A percentile compares a stretch with the other conserved stretches of the same genome.
phyloP scores from a whole-genome alignment of 2,329 filamentous ascomycete species.

The Emericellopsis cladophorae region DNA sequence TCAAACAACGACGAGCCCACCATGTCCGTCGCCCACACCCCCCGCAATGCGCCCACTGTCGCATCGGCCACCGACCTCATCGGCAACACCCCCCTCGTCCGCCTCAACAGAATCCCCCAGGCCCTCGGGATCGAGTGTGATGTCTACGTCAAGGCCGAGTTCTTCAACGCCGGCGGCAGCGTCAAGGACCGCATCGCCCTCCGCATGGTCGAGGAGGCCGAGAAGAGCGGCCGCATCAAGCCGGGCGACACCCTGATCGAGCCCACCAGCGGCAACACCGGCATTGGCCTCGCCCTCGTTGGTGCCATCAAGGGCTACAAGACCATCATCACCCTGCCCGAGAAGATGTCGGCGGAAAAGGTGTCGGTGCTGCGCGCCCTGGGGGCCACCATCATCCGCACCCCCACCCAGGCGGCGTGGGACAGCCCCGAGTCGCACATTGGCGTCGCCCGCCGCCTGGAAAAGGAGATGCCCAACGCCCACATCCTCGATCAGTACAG shows the following conservation, averaged over 20 bases:
- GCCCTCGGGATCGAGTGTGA: slow-evolving; percentile 80
- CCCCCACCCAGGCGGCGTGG: slow-evolving; percentile 88
- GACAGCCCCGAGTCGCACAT: slow-evolving; percentile 95
- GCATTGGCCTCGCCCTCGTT: slow-evolving; percentile 88
- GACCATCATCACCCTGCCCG: slow-evolving; percentile 94
- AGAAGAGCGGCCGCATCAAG: slow-evolving; percentile 84
- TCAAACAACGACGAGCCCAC: not conserved
- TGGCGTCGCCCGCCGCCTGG: slow-evolving; percentile 75
- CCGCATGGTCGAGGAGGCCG: slow-evolving; percentile 94
- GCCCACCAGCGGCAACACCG: slow-evolving; percentile 95
- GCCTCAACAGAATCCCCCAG: slow-evolving; percentile 84
- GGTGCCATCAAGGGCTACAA: slow-evolving; percentile 95
- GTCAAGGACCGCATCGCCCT: slow-evolving; percentile 93
- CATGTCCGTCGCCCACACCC: slow-evolving; percentile 16
- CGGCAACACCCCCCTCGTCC: slow-evolving; percentile 90
- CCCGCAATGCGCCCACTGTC: slow-evolving; percentile 23
- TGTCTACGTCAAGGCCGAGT: slow-evolving; percentile 83
- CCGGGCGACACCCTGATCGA: slow-evolving; percentile 95
- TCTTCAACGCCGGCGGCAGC: slow-evolving; percentile 87
- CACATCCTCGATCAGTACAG: slow-evolving; percentile 96
- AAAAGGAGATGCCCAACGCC: slow-evolving; percentile 93
- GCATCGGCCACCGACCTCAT: slow-evolving; percentile 74
- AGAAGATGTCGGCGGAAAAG: slow-evolving; percentile 99
- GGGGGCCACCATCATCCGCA: slow-evolving; percentile 94
- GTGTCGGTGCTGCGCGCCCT: slow-evolving; percentile 88